phyloP scores from a whole-genome alignment of 352 stramenopile species.

The Pythium vanterpoolii region DNA sequence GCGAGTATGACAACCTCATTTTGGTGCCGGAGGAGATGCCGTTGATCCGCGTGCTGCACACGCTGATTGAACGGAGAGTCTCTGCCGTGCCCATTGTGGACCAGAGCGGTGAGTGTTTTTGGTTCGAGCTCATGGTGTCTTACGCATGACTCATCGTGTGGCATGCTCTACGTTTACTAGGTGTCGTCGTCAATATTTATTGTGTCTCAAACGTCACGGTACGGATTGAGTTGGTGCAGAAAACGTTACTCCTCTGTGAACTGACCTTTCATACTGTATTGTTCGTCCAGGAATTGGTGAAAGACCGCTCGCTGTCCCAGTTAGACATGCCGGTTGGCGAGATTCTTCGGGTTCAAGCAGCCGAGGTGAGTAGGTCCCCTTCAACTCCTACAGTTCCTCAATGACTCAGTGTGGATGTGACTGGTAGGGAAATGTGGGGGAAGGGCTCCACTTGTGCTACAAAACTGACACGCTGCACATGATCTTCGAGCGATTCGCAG shows the following conservation, averaged over 20 bases:
- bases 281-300: conserved; percentile 67
- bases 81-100: conserved; percentile 85
- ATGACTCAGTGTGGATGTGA: not conserved
- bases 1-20: conserved; percentile 93
- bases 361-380: conserved; percentile 63
- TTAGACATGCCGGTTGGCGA: conserved; percentile 88
- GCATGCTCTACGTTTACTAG: conserved; percentile 22
- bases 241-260: not conserved
- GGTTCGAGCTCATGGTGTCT: not conserved
- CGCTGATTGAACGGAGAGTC: conserved; percentile 75
- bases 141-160: not conserved
- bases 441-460: conserved; percentile 84
- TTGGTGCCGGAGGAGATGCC: conserved; percentile 91
- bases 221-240: conserved; percentile 3
- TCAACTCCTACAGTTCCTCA: too few species aligned
- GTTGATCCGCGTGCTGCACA: conserved; percentile 92
- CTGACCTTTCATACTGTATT: not conserved
- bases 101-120: conserved; percentile 51
- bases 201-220: conserved; percentile 89
- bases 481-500: conserved; percentile 87
- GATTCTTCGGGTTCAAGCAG: conserved; percentile 82
- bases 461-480: conserved; percentile 89
- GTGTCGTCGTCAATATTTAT: conserved; percentile 91
- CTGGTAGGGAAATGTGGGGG: conserved; percentile 64
- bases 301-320: conserved; percentile 84